Base-by-base conservation (phyloP, 306 rosid species). In the Sicyos baderoa region DNA sequence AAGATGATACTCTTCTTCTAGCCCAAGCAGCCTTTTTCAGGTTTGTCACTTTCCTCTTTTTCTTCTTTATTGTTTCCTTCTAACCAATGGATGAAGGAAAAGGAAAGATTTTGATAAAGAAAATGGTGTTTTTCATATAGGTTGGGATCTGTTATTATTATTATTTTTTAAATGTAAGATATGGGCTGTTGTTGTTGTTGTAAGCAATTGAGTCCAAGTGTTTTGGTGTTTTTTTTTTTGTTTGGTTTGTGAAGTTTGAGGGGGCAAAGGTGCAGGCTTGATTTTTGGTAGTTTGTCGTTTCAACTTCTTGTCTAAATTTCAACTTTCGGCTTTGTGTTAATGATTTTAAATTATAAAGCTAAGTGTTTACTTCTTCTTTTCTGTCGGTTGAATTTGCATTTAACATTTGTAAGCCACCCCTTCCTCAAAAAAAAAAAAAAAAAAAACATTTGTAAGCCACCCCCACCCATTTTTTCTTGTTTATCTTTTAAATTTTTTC, bases 1-100 rank as follows among this genome's bases (percentile, higher is more conserved):
- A 51, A 63, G 52, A 63, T 40, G 50, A 63, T 18, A 63, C 50
- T 65, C 52, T 44, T 65, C 54, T 65, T 65, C 54, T 65, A 65
- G 70, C 70, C 54, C 54, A 44, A 35, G 4, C 23, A n/a, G 50
- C 16, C 70, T 45, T 65, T 65, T 5, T 42, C 70, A 65, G 70
- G 70, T 65, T 44, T 1, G 12, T 21, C 9, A 40, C 70, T 45
- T 64, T 18, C 53, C 16, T 44, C 70, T 19, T 44, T 44, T 44
- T 44, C 54, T 45, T 65, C 27, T 25, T 22, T 57, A 25, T 23
- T 22, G 14, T 23, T 11, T 57, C 6, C 37, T 51, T 51, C 48
- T 59, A 59, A 3, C 45, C 29, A 59, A 17, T 35, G 68, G 68
- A 35, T 62, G 10, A 62, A 64, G 53, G n/a, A 35, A 63, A 64